These are phyloP conservation scores for Fusarium torulosum DNA, from an alignment of 2,329 filamentous ascomycete species.

Conservation along the genomic window DNA sequence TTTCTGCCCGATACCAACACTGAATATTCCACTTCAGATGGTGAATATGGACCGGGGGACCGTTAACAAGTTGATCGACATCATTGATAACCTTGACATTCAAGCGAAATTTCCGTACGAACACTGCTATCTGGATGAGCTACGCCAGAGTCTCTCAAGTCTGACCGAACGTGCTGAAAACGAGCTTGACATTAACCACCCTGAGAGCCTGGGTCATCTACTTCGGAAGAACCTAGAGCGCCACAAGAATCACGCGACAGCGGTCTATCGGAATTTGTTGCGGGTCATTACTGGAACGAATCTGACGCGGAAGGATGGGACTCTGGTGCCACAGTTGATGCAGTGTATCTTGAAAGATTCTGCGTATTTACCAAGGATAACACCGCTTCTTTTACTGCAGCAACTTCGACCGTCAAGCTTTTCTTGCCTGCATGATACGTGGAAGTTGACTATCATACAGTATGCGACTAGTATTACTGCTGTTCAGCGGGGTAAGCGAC, in stretches of 20 bases:
- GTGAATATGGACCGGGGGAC: accelerated
- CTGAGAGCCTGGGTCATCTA: background rate
- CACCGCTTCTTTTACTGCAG: conserved; percentile 52
- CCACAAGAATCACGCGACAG: background rate
- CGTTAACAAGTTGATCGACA: background rate
- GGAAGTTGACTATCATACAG: conserved; percentile 53
- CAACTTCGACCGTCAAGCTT: conserved; percentile 50
- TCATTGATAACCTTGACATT: conserved; percentile 16
- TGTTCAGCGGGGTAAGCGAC: conserved; percentile 59
- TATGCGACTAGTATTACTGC: conserved; percentile 58
- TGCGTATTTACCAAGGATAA: conserved; percentile 46
- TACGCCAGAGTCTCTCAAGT: conserved; percentile 29
- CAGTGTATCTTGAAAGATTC: background rate
- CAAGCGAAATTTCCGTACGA: conserved; percentile 22
- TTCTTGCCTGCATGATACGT: conserved; percentile 48
- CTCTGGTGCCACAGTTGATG: background rate
- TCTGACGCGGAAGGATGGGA: background rate
- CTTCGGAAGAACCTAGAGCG: background rate
- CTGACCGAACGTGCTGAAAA: background rate
- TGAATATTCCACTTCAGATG: background rate
- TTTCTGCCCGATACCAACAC: background rate
- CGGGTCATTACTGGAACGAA: background rate
- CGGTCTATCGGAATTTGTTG: background rate
- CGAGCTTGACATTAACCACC: background rate
- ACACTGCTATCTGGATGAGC: conserved; percentile 23